Conservation (phyloP, 192 early-diverging fungal species). For the Haplosporangium gracile region DNA sequence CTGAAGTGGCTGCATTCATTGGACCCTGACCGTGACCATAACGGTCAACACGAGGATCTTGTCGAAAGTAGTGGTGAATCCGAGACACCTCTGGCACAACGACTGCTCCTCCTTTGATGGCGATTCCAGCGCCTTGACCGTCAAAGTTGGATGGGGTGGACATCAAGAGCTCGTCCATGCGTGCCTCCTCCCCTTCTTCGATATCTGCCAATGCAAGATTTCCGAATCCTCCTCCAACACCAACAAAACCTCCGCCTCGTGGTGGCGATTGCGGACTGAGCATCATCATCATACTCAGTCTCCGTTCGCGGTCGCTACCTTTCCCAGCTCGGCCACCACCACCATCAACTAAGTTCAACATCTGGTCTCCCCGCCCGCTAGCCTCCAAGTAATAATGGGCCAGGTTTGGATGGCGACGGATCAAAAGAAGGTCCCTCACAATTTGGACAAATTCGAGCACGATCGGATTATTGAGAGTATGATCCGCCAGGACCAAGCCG, state of each 20-base stretch:
- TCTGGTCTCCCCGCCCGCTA: not conserved
- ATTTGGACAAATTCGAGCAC: slow-evolving; percentile 53
- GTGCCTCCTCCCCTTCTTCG: slow-evolving; percentile 43
- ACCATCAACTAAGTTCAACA: not conserved
- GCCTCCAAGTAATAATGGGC: slow-evolving; percentile 33
- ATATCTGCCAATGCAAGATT: slow-evolving; percentile 23
- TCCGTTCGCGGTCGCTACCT: not conserved
- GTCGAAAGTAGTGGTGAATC: slow-evolving; percentile 47
- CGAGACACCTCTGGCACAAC: slow-evolving; percentile 31
- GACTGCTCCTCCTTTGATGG: slow-evolving; percentile 12
- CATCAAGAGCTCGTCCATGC: slow-evolving; percentile 46
- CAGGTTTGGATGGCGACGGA: slow-evolving; percentile 23
- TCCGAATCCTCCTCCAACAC: not conserved
- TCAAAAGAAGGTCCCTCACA: slow-evolving; percentile 32
- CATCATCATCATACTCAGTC: slow-evolving; percentile 25
- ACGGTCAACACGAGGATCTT: slow-evolving; percentile 36
- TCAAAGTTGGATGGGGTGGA: not conserved
- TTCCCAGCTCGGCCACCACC: not conserved
- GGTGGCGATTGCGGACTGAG: slow-evolving; percentile 18
- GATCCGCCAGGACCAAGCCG: slow-evolving; percentile 48
- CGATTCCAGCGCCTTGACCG: not conserved
- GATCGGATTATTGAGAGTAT: slow-evolving; percentile 48
- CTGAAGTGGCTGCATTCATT: not conserved
- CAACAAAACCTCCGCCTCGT: not conserved
- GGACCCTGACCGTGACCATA: slow-evolving; percentile 15